Evolutionary conservation across 805 yeast species (phyloP), one percentile per base, ranked within the genome.

Genomic region (Saccharomycopsis guyanensis): DNA sequence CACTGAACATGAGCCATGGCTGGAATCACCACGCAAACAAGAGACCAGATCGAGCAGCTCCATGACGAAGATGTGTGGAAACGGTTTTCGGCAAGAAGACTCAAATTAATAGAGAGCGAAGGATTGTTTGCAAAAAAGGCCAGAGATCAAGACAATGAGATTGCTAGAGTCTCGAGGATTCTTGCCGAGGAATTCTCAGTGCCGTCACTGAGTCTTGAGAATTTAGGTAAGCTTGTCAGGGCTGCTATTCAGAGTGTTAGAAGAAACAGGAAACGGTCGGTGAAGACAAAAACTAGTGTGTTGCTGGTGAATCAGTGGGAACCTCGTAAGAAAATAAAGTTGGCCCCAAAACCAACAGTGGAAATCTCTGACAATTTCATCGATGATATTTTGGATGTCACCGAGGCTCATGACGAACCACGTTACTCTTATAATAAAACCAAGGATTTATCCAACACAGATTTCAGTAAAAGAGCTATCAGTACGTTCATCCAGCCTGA

Each of bases 221-320:
- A 93, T 54, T 91, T 91, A 60, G 95, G 88, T 62, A 85, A 82
- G 60, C 70, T 91, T 31, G 97, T 93, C 0, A 70, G 95, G 32
- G 94, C 96, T 7, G 97, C 96, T 1, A 82, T 91, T 23, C 98
- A 91, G 63, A 82, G 94, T 43, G 97, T 86, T 1, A 69, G 97
- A 52, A 70, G 98, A 54, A 91, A 91, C 61, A 72, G 95, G 50
- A 86, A 82, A 58, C 64, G 95, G 53, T 75, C 78, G 5, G 68
- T 69, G 50, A 73, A 71, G 55, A 59, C 23, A 54, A 55, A 40
- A 20, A 47, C 24, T 41, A 33, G 29, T 2, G 32, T 37, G 25
- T 15, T 33, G 19, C 20, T 33, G 18, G 37, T 33, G 18, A 33
- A 33, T 33, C 37, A 33, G 10, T 33, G 37, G 37, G 37, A 33